phyloP scores from a whole-genome alignment of 2,329 filamentous ascomycete species.

The Orbilia blumenaviensis region DNA sequence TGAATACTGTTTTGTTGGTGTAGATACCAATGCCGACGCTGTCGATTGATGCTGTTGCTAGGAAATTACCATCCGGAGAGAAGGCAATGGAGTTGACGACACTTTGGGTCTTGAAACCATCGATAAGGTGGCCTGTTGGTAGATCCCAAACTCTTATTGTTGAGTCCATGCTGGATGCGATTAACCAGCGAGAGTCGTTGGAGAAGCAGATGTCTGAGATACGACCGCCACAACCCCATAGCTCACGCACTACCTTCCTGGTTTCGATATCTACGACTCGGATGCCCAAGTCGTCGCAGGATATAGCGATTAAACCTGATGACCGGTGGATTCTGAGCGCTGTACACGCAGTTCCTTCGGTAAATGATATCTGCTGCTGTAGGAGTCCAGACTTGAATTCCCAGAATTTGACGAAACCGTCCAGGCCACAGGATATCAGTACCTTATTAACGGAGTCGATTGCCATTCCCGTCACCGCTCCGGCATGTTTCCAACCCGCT shows the following conservation, averaged over 20 bases:
- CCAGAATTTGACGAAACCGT: conserved; percentile 98
- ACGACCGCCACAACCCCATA: conserved; percentile 79
- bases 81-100: conserved; percentile 87
- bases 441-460: conserved; percentile 89
- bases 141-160: conserved; percentile 91
- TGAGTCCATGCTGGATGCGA: conserved; percentile 83
- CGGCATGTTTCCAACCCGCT: conserved; percentile 71
- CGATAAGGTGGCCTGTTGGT: conserved; percentile 92
- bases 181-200: conserved; percentile 90
- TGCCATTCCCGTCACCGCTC: conserved; percentile 82
- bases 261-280: conserved; percentile 91
- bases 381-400: conserved; percentile 86
- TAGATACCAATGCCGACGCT: conserved; percentile 90
- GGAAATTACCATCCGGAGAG: conserved; percentile 87
- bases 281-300: conserved; percentile 87
- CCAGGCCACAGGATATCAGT: conserved; percentile 84
- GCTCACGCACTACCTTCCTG: conserved; percentile 87
- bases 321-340: conserved; percentile 81
- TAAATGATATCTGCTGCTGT: conserved; percentile 83
- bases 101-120: conserved; percentile 81
- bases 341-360: conserved; percentile 77
- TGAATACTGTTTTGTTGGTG: conserved; percentile 90
- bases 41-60: conserved; percentile 86
- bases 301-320: conserved; percentile 85
- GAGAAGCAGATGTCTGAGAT: conserved; percentile 90